These are phyloP conservation scores for Backusella sp. DNA, from an alignment of 192 early-diverging fungal genomes.

Conservation along the genomic window DNA sequence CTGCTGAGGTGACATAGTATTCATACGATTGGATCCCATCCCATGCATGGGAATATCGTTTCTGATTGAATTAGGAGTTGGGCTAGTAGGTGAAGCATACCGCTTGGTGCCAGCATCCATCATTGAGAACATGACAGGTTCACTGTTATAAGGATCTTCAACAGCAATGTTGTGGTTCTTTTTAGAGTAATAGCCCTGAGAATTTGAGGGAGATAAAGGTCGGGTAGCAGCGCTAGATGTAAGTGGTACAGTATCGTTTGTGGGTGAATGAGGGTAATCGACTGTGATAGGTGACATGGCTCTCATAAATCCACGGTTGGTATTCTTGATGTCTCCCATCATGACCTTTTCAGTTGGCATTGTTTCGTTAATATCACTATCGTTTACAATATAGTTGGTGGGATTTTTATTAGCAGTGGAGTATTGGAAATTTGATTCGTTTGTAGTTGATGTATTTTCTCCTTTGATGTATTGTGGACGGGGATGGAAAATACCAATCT, in stretches of 20 bases:
- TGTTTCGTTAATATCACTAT: neutral
- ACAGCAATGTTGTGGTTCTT: neutral
- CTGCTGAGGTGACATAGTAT: conserved; percentile 1
- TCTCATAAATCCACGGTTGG: conserved; percentile 13
- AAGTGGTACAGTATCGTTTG: conserved; percentile 16
- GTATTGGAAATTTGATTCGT: conserved; percentile 7
- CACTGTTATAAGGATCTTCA: conserved; percentile 17
- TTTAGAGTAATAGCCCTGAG: neutral
- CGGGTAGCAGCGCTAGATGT: conserved; percentile 11
- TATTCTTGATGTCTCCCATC: neutral
- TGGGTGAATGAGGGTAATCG: conserved; percentile 10
- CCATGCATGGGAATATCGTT: neutral
- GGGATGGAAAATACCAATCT: conserved; percentile 19
- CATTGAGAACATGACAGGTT: conserved; percentile 16
- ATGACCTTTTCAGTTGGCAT: neutral
- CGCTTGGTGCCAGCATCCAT: neutral
- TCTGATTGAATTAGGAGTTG: neutral
- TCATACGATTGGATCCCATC: conserved; percentile 3
- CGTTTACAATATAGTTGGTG: neutral
- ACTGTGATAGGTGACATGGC: conserved; percentile 20
- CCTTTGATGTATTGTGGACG: conserved; percentile 1
- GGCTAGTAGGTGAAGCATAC: neutral
- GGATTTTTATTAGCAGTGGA: neutral
- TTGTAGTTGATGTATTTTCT: neutral
- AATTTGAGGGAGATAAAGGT: conserved; percentile 10